Evolutionary conservation across 306 rosid genomes (phyloP).

Genomic region (Malus sylvestris): DNA sequence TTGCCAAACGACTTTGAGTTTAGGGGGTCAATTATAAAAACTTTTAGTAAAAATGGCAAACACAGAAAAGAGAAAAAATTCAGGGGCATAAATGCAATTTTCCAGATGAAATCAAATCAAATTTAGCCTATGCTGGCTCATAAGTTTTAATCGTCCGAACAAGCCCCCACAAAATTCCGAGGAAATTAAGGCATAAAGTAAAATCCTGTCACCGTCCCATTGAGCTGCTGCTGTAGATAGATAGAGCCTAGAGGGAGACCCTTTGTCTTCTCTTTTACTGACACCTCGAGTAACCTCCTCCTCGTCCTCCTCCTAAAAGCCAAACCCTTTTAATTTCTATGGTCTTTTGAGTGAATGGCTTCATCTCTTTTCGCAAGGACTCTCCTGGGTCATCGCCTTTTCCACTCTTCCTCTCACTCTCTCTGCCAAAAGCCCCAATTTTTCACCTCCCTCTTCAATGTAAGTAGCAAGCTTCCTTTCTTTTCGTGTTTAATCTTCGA

Average conservation of each 20-base stretch:
- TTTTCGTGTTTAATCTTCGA: conserved; percentile 7
- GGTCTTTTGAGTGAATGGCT: conserved; percentile 49
- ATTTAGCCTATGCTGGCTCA: no score
- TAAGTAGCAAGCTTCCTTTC: conserved; percentile 28
- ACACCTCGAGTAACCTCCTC: background rate
- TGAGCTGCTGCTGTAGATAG: background rate
- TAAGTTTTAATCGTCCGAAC: background rate
- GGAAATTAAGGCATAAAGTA: background rate
- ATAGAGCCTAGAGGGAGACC: background rate
- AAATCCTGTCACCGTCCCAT: background rate
- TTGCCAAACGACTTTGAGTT: no score
- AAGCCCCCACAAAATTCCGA: background rate
- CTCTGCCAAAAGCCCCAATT: conserved; percentile 36
- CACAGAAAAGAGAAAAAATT: no score
- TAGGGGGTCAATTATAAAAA: no score
- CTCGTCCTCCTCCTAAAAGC: background rate
- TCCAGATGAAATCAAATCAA: no score
- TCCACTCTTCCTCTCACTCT: conserved; percentile 37
- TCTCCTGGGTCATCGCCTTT: conserved; percentile 41
- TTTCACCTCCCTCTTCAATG: conserved; percentile 46
- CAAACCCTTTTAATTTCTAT: conserved; percentile 8
- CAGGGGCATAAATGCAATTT: no score
- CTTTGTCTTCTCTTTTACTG: conserved; percentile 6
- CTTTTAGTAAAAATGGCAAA: no score
- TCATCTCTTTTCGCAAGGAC: conserved; percentile 53